These are phyloP conservation scores for Cytospora piceicola DNA, from an alignment of 2,329 filamentous ascomycete genomes.

Conservation along the genomic window DNA sequence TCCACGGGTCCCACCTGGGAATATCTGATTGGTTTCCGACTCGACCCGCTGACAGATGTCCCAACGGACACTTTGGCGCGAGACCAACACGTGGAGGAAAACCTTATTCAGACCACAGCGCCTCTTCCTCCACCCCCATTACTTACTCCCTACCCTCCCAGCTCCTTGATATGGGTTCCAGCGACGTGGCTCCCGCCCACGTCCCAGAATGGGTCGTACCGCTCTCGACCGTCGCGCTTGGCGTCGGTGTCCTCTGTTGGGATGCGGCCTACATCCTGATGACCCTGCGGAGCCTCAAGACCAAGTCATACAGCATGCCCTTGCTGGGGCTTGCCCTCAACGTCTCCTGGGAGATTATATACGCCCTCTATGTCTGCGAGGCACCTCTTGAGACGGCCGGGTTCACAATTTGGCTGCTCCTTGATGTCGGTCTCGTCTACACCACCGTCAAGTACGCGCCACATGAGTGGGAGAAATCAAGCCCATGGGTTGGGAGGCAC, in stretches of 20 bases:
- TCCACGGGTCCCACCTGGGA: no score
- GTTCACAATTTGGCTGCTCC: slow-evolving; percentile 52
- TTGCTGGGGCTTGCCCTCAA: slow-evolving; percentile 53
- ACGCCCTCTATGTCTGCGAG: slow-evolving; percentile 52
- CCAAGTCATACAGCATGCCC: slow-evolving; percentile 54
- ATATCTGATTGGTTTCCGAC: neutral
- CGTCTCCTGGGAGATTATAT: slow-evolving; percentile 57
- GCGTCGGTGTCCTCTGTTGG: slow-evolving; percentile 46
- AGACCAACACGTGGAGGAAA: neutral
- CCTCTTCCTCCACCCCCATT: neutral
- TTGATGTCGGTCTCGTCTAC: slow-evolving; percentile 54
- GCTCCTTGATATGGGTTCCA: slow-evolving; percentile 42
- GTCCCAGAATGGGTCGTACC: slow-evolving; percentile 44
- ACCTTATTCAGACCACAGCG: neutral
- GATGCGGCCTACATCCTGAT: slow-evolving; percentile 52
- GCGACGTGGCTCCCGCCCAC: slow-evolving; percentile 43
- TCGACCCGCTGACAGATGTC: neutral
- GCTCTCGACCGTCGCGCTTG: slow-evolving; percentile 41
- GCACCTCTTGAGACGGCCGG: slow-evolving; percentile 47
- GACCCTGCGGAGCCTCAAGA: slow-evolving; percentile 48
- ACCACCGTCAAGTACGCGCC: slow-evolving; percentile 49
- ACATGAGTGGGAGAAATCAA: slow-evolving; percentile 46
- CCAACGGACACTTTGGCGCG: neutral
- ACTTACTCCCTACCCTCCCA: neutral
- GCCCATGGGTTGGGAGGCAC: slow-evolving; percentile 47